Evolutionary conservation across 1,284 basidiomycete species (phyloP), one percentile per base, ranked within the genome.

Genomic region (Ustilago esculenta): DNA sequence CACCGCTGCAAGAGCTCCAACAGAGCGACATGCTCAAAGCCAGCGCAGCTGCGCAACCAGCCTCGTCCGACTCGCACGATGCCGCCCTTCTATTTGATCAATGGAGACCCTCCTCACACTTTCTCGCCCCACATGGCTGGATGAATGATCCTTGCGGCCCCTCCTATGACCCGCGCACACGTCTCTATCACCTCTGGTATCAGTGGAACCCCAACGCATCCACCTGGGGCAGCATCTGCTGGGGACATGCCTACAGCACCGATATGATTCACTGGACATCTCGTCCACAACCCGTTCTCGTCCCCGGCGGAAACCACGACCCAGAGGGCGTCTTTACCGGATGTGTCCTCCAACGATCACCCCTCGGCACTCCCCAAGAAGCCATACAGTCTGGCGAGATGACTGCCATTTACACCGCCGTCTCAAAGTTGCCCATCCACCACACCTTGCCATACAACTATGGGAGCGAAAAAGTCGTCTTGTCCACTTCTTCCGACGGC

Each of bases 111-210:
- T 34, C 51, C 3, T 73, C 54, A 5, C 74, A 76, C 45, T 49
- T 76, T n/a, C 50, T 74, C 29, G 69, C 61, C 15, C 74, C 74
- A 3, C 61, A 68, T 30, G 72, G 72, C 30, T 76, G 74, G 74
- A 74, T 76, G 65, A 76, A 74, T 30, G 74, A 76, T 39, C 74
- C 74, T 2, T 72, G 67, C 21, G 74, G 69, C 3, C 72, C 74
- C 0, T 67, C 51, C 21, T 76, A 55, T 44, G 73, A 74, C 35
- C 37, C 56, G 18, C 53, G 54, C 32, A 65, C 72, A 0, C 53
- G 60, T 10, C 52, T 68, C 30, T 73, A 67, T 35, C 74, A 76
- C 29, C 55, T 76, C 18, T 72, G 71, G 54, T 76, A 72, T 30
- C 54, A 76, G 29, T 76, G 71, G 64, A 76, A 76, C 20, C 74